A percentile compares a stretch with the other conserved stretches of the same genome.
These are phyloP conservation scores for Plasmodium vivax DNA, from an alignment of 169 alveolate species.

Conservation along the genomic window DNA sequence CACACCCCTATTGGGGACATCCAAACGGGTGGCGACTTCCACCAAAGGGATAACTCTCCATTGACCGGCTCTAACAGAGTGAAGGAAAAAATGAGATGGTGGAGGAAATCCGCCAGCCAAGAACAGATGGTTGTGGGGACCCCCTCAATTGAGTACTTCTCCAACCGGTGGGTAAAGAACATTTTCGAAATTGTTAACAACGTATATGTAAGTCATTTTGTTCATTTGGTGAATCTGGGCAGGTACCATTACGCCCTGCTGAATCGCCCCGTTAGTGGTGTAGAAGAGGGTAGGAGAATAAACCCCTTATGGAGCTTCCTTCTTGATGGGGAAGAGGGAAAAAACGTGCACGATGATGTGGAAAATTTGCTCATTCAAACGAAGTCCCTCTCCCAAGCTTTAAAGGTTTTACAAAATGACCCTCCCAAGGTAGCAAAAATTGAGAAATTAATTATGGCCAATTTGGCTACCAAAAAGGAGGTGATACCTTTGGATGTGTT, in stretches of 20 bases:
- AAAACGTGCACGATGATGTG: neutral
- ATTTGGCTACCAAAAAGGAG: conserved; percentile 20
- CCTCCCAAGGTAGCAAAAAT: neutral
- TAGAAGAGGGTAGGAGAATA: neutral
- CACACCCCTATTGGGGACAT: neutral
- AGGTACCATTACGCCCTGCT: neutral
- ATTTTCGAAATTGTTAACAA: conserved; percentile 69
- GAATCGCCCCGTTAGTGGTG: neutral
- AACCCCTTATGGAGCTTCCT: neutral
- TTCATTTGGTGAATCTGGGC: conserved; percentile 18
- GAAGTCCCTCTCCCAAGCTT: conserved; percentile 49
- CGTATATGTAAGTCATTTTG: conserved; percentile 48
- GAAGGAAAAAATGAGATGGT: neutral
- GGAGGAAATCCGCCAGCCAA: neutral
- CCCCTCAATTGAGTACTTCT: neutral
- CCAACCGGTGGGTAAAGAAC: conserved; percentile 37
- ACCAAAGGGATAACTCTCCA: neutral
- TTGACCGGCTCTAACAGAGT: neutral
- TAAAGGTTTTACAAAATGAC: conserved; percentile 25
- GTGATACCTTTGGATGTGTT: neutral
- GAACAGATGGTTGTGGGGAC: neutral
- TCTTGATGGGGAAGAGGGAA: neutral
- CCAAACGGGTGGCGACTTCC: neutral
- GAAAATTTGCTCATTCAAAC: conserved; percentile 61
- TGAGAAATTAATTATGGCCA: conserved; percentile 26